Evolutionary conservation across 768 basidiomycete species (phyloP).

Genomic region (Fistulinella prunicolor): DNA sequence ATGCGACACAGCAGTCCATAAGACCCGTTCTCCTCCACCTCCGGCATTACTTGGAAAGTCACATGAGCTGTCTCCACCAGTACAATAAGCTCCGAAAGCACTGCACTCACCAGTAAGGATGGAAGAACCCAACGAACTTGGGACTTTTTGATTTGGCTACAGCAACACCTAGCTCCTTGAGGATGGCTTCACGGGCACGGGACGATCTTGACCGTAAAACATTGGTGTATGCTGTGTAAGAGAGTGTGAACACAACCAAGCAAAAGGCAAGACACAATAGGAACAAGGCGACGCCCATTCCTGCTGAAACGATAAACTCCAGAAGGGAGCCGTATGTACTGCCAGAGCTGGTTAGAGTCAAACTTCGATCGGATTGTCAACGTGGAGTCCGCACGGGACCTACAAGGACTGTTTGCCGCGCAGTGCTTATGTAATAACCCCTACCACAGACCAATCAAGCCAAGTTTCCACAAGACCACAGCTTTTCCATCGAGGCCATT

Average conservation of each 20-base stretch:
- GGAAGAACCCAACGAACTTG: slow-evolving; percentile 79
- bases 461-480: too few species aligned
- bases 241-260: slow-evolving; percentile 12
- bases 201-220: slow-evolving; percentile 20
- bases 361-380: background rate
- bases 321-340: background rate
- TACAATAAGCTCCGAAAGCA: background rate
- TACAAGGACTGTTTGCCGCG: background rate
- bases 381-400: slow-evolving; percentile 1
- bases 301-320: background rate
- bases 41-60: slow-evolving; percentile 76
- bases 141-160: background rate
- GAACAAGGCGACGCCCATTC: slow-evolving; percentile 13
- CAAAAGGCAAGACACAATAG: slow-evolving; percentile 16
- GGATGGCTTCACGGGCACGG: slow-evolving; percentile 18
- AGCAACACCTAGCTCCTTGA: slow-evolving; percentile 16
- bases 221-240: slow-evolving; percentile 26
- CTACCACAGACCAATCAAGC: too few species aligned
- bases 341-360: background rate
- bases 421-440: slow-evolving; percentile 6
- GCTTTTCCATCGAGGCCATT: background rate
- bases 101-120: slow-evolving; percentile 84
- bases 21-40: slow-evolving; percentile 92
- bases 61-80: slow-evolving; percentile 30
- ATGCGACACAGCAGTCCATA: slow-evolving; percentile 86